These are phyloP conservation scores for Colletotrichum sp. DNA, from an alignment of 2,329 filamentous ascomycete genomes.

Conservation along the genomic window DNA sequence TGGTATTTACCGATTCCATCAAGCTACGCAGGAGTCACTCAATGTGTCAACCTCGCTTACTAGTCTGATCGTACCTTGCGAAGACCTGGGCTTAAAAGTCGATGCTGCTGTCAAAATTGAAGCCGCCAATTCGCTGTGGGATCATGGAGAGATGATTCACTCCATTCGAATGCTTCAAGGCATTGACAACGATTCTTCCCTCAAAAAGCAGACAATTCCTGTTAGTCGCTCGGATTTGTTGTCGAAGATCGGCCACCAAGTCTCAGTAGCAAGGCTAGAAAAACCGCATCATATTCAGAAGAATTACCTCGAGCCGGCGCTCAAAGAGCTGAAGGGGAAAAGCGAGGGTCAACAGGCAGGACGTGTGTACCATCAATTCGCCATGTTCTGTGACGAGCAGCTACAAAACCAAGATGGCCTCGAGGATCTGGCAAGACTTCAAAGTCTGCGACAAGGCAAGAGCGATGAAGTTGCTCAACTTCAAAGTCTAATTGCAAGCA, in stretches of 20 bases:
- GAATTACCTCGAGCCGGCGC: conserved; percentile 83
- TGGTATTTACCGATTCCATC: conserved; percentile 77
- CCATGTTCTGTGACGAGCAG: conserved; percentile 93
- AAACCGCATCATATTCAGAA: conserved; percentile 90
- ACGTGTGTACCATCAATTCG: conserved; percentile 92
- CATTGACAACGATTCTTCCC: conserved; percentile 65
- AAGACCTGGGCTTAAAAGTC: conserved; percentile 74
- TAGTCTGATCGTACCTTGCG: conserved; percentile 74
- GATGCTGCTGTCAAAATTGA: conserved; percentile 82
- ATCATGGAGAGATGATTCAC: conserved; percentile 86
- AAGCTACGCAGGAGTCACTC: conserved; percentile 83
- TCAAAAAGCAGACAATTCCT: conserved; percentile 72
- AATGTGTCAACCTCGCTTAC: conserved; percentile 85
- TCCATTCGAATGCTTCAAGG: conserved; percentile 89
- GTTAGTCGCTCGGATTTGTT: conserved; percentile 81
- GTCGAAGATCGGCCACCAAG: conserved; percentile 85
- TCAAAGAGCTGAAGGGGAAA: conserved; percentile 77
- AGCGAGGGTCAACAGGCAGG: conserved; percentile 76
- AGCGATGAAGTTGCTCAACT: conserved; percentile 80
- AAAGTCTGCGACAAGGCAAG: conserved; percentile 81
- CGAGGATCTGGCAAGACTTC: conserved; percentile 83
- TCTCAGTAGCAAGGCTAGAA: conserved; percentile 88
- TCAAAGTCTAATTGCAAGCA: conserved; percentile 60
- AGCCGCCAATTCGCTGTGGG: conserved; percentile 89
- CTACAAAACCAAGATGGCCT: conserved; percentile 84